phyloP scores from a whole-genome alignment of 1,139 yeast species.

The Sugiyamaella grinbergsii region DNA sequence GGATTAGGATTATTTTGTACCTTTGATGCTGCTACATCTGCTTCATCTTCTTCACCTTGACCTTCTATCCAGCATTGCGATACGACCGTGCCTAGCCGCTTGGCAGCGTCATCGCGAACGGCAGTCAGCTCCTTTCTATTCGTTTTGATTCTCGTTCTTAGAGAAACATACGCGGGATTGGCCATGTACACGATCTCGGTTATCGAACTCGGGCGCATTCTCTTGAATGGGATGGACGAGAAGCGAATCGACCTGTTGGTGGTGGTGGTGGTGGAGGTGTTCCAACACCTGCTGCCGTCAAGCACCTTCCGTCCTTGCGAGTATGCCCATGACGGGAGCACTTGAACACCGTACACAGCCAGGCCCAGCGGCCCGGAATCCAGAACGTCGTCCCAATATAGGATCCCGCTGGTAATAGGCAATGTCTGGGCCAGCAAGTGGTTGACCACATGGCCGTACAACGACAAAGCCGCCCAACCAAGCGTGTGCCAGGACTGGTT shows the following conservation, averaged over 20 bases:
- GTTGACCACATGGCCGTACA: constrained; percentile 33
- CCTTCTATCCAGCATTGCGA: constrained; percentile 15
- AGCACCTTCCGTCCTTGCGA: constrained; percentile 13
- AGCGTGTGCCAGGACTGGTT: constrained; percentile 18
- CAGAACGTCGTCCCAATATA: constrained; percentile 42
- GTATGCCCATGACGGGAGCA: constrained; percentile 30
- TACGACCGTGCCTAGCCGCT: constrained; percentile 23
- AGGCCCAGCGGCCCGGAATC: constrained; percentile 32
- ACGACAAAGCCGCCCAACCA: constrained; percentile 28
- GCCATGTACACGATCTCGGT: constrained; percentile 23
- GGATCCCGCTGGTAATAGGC: constrained; percentile 39
- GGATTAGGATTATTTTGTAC: no score
- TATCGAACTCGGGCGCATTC: constrained; percentile 20
- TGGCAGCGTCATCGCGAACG: constrained; percentile 27
- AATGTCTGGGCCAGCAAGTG: constrained; percentile 38
- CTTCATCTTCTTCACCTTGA: background rate
- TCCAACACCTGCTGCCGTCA: constrained; percentile 12
- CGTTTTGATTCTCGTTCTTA: constrained; percentile 15
- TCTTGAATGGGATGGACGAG: constrained; percentile 19
- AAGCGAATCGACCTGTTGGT: no score
- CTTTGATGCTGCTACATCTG: no score
- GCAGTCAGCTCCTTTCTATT: constrained; percentile 16
- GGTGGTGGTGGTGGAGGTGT: constrained; percentile 1
- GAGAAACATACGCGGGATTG: constrained; percentile 19
- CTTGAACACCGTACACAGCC: constrained; percentile 35